Conservation (phyloP, 257 asterid species). For the Thymus quinquecostatus region DNA sequence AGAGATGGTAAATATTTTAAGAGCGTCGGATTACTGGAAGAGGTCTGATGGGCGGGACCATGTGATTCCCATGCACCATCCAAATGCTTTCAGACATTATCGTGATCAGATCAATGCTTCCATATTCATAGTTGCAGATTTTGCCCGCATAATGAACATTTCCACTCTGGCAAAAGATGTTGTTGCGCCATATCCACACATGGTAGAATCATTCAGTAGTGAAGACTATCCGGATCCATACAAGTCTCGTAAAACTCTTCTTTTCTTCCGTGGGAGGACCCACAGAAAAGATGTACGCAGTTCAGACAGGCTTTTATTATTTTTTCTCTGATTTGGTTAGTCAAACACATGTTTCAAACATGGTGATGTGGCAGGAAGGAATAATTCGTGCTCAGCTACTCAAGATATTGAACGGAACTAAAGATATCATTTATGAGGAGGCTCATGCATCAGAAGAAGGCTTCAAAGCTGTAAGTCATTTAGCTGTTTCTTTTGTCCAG, state of each 20-base stretch:
- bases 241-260: slow-evolving; percentile 75
- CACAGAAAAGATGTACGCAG: slow-evolving; percentile 83
- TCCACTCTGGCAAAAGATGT: slow-evolving; percentile 82
- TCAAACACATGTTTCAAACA: slow-evolving; percentile 24
- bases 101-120: slow-evolving; percentile 74
- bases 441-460: slow-evolving; percentile 78
- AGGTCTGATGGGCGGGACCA: slow-evolving; percentile 88
- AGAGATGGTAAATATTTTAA: slow-evolving; percentile 70
- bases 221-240: slow-evolving; percentile 72
- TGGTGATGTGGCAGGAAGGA: slow-evolving; percentile 74
- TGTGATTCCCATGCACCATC: slow-evolving; percentile 93
- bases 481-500: slow-evolving; percentile 4
- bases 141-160: slow-evolving; percentile 76
- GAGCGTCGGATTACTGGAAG: slow-evolving; percentile 73
- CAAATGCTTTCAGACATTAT: slow-evolving; percentile 91
- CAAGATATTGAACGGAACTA: slow-evolving; percentile 51
- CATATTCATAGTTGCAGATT: slow-evolving; percentile 89
- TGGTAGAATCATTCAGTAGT: slow-evolving; percentile 63
- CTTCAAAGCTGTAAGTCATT: slow-evolving; percentile 75
- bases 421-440: slow-evolving; percentile 74
- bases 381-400: slow-evolving; percentile 69
- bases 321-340: background rate
- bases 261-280: slow-evolving; percentile 95
- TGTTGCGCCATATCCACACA: slow-evolving; percentile 94
- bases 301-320: background rate